Percentiles rank a stretch among this genome's conserved stretches.
Conservation (phyloP, 106 monocot genomes). For the Apostasia shenzhenica region DNA sequence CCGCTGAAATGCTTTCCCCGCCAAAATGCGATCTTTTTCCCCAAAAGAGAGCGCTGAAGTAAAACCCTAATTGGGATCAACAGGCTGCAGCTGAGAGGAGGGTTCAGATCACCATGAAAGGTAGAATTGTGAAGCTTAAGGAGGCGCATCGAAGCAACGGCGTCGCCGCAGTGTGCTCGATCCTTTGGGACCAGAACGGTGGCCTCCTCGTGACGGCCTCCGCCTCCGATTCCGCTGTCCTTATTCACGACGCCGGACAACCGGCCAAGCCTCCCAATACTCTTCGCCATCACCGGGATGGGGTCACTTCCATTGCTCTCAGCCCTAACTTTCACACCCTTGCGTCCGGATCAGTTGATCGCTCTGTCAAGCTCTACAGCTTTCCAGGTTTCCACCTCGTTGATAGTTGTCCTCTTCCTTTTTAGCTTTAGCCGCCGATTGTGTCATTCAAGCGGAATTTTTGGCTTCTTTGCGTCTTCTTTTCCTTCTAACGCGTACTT, state of each 20-base stretch:
- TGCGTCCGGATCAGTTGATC: constrained; percentile 86
- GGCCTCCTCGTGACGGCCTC: constrained; percentile 46
- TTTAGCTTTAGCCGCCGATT: not conserved
- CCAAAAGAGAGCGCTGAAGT: no score
- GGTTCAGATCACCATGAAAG: constrained; percentile 38
- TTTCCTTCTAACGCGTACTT: no score
- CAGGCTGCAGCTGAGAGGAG: not conserved
- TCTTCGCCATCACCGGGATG: constrained; percentile 60
- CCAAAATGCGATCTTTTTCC: no score
- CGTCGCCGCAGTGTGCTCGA: constrained; percentile 44
- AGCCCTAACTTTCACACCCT: constrained; percentile 48
- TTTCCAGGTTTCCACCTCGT: constrained; percentile 57
- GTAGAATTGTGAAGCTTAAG: constrained; percentile 62
- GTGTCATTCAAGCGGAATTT: not conserved
- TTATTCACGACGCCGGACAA: constrained; percentile 56
- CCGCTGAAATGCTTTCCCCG: no score
- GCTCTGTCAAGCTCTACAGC: constrained; percentile 81
- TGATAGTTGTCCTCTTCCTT: not conserved
- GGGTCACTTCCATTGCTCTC: constrained; percentile 81
- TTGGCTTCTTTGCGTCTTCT: no score
- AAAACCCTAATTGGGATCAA: no score
- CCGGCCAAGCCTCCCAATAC: constrained; percentile 24
- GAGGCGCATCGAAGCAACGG: constrained; percentile 74
- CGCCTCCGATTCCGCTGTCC: constrained; percentile 41
- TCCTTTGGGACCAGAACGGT: constrained; percentile 56